phyloP scores from a whole-genome alignment of 345 rosid species.

The Sapria himalayana region DNA sequence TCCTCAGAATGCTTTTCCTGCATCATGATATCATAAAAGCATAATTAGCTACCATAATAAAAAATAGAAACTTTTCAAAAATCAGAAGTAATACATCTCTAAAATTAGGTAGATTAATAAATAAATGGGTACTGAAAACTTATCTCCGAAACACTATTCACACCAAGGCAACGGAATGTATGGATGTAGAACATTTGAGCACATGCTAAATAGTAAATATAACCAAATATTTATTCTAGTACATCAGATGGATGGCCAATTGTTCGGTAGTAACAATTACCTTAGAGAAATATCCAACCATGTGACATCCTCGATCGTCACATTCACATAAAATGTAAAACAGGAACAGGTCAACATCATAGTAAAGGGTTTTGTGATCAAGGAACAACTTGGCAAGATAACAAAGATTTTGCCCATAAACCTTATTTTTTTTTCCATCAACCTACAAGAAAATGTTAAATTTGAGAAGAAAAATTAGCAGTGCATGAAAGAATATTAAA shows the following conservation, averaged over 20 bases:
- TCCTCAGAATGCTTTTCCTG: conserved; percentile 99
- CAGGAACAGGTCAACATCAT: conserved; percentile 87
- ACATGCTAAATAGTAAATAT: too few species aligned
- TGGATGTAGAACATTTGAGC: too few species aligned
- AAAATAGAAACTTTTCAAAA: not conserved
- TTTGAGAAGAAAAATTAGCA: too few species aligned
- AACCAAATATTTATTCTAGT: too few species aligned
- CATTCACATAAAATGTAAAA: conserved; percentile 89
- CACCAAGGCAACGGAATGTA: too few species aligned
- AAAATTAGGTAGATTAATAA: too few species aligned
- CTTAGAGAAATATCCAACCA: conserved; percentile 99
- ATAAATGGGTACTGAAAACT: too few species aligned
- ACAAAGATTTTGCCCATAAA: conserved; percentile 97
- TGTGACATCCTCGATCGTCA: conserved; percentile 99
- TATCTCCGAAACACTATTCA: too few species aligned
- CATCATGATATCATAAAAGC: conserved; percentile 4
- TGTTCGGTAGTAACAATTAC: conserved; percentile 21
- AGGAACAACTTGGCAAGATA: conserved; percentile 91
- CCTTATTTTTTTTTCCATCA: conserved; percentile 97
- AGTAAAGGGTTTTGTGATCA: conserved; percentile 97
- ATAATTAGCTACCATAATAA: not conserved
- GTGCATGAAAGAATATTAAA: too few species aligned
- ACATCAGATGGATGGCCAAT: too few species aligned
- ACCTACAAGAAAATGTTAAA: conserved; percentile 17
- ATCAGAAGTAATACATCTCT: too few species aligned